Conservation (phyloP, 345 rosid genomes). For the Gossypium australe region DNA sequence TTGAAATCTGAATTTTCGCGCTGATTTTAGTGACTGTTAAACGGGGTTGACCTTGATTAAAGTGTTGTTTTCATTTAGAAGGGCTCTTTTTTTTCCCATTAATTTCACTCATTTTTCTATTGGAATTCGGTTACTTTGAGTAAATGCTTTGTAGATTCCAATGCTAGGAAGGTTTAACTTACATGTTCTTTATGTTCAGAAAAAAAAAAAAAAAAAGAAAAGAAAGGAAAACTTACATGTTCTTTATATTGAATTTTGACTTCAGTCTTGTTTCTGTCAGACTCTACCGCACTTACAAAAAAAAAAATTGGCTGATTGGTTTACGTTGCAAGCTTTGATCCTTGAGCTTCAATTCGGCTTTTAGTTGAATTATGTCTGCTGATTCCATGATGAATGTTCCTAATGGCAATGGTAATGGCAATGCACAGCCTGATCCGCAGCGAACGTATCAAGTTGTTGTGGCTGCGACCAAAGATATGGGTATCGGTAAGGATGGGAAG, state of each 20-base stretch:
- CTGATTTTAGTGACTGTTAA: neutral
- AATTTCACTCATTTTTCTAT: neutral
- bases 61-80: neutral
- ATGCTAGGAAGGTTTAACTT: neutral
- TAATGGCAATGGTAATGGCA: slow-evolving; percentile 26
- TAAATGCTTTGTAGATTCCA: neutral
- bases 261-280: slow-evolving; percentile 29
- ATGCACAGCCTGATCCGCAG: slow-evolving; percentile 34
- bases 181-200: neutral
- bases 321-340: slow-evolving; percentile 17
- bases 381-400: slow-evolving; percentile 34
- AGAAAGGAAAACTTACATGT: no score
- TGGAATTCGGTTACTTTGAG: no score
- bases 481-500: slow-evolving; percentile 85
- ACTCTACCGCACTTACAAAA: slow-evolving; percentile 33
- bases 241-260: slow-evolving; percentile 9
- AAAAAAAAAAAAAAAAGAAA: no score
- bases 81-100: no score
- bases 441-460: slow-evolving; percentile 81
- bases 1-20: neutral
- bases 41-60: neutral
- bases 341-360: slow-evolving; percentile 18
- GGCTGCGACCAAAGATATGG: slow-evolving; percentile 87
- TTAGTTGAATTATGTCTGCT: slow-evolving; percentile 38
- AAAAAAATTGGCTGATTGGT: slow-evolving; percentile 33